phyloP scores from a whole-genome alignment of 495 filamentous ascomycete genomes.

The Pseudoneurospora amorphoporcata region DNA sequence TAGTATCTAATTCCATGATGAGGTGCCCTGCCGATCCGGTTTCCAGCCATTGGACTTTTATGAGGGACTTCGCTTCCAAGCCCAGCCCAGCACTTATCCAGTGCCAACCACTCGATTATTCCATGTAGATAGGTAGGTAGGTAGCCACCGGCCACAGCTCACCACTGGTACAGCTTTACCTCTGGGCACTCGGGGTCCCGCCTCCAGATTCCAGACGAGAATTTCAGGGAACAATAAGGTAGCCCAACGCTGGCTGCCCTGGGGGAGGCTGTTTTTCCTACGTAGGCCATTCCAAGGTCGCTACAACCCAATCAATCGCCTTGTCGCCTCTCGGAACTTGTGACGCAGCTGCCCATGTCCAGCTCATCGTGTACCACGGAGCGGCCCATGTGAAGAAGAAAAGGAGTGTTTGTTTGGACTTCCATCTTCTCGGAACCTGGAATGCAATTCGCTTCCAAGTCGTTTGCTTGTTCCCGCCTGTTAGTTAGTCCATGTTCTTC shows the following conservation, averaged over 20 bases:
- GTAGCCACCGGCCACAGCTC: not conserved
- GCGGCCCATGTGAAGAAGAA: not conserved
- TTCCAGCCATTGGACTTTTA: not conserved
- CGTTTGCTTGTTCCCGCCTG: not conserved
- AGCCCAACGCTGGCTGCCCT: not conserved
- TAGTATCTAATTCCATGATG: not conserved
- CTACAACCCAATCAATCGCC: constrained; percentile 7
- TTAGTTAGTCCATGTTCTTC: not conserved
- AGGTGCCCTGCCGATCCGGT: not conserved
- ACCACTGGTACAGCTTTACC: not conserved
- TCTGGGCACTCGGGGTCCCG: not conserved
- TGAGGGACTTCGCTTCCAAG: not conserved
- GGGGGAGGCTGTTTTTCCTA: not conserved
- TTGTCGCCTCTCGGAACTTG: not conserved
- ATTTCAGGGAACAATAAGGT: not conserved
- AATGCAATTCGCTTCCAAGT: not conserved
- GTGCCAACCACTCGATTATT: not conserved
- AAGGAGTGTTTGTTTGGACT: not conserved
- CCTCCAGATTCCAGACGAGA: not conserved
- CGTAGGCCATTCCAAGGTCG: not conserved
- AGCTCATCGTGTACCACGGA: not conserved
- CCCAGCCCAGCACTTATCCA: not conserved
- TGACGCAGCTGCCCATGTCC: constrained; percentile 4
- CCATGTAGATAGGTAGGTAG: not conserved
- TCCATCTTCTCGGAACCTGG: not conserved